Conservation (phyloP, 2,329 filamentous ascomycete species). For the Sarocladiaceae sp. region DNA sequence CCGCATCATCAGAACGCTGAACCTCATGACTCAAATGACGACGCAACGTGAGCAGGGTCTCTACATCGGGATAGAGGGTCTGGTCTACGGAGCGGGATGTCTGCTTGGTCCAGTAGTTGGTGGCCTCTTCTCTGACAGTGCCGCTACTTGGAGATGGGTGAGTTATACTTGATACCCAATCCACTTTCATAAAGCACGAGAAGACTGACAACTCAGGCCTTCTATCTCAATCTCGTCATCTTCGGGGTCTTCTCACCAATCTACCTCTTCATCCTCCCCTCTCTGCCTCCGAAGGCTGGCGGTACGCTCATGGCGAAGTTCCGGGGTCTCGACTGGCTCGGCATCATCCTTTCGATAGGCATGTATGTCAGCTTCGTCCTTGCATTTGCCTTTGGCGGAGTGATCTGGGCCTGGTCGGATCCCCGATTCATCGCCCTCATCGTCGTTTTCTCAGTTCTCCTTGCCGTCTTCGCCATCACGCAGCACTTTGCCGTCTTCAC, state of each 20-base stretch:
- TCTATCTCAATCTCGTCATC: slow-evolving; percentile 48
- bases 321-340: slow-evolving; percentile 35
- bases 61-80: neutral
- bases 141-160: neutral
- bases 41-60: neutral
- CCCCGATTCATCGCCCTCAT: neutral
- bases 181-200: neutral
- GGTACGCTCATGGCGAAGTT: neutral
- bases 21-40: neutral
- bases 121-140: neutral
- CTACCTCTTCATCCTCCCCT: slow-evolving; percentile 23
- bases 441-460: neutral
- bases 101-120: neutral
- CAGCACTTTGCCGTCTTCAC: neutral
- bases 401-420: slow-evolving; percentile 35
- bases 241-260: slow-evolving; percentile 26
- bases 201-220: slow-evolving; percentile 19
- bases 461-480: neutral
- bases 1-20: neutral
- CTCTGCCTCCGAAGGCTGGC: slow-evolving; percentile 16
- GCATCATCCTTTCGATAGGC: slow-evolving; percentile 34
- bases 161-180: neutral
- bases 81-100: neutral
- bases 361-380: slow-evolving; percentile 35
- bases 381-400: slow-evolving; percentile 42